phyloP scores from a whole-genome alignment of 2,329 filamentous ascomycete species.

The Truncatella angustata region DNA sequence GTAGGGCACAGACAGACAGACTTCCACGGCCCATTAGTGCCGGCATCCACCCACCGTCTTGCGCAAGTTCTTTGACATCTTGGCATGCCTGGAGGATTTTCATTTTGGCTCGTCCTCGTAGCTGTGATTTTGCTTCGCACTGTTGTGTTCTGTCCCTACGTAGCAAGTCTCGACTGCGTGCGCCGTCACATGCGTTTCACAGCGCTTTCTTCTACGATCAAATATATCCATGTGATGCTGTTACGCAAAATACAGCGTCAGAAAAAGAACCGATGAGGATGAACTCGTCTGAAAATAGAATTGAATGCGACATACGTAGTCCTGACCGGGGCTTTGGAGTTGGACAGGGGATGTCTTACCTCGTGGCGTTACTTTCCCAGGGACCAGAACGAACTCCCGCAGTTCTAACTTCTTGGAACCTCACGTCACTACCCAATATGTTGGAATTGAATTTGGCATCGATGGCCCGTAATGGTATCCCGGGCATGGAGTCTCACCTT shows the following conservation, averaged over 20 bases:
- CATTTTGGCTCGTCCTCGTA: background rate
- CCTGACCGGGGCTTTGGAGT: background rate
- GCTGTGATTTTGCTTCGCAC: too few relatives aligned
- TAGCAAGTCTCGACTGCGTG: too few relatives aligned
- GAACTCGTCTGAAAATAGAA: background rate
- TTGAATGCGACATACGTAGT: background rate
- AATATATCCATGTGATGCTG: too few relatives aligned
- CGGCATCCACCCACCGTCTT: background rate
- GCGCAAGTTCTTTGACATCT: background rate
- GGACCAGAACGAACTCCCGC: background rate
- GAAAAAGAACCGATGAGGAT: background rate
- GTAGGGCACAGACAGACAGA: background rate
- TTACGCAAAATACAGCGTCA: background rate
- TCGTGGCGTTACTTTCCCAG: background rate
- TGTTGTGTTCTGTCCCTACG: too few relatives aligned
- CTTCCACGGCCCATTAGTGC: background rate
- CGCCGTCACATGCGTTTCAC: too few relatives aligned
- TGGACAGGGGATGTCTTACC: background rate
- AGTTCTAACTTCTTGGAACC: background rate
- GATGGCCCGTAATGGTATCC: too few relatives aligned
- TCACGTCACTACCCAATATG: background rate
- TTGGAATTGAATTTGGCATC: too few relatives aligned
- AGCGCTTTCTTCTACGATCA: too few relatives aligned
- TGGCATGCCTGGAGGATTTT: background rate
- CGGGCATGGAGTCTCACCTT: background rate